Evolutionary conservation across 2,329 filamentous ascomycete genomes (phyloP).

Genomic region (Neodidymelliopsis sp.): DNA sequence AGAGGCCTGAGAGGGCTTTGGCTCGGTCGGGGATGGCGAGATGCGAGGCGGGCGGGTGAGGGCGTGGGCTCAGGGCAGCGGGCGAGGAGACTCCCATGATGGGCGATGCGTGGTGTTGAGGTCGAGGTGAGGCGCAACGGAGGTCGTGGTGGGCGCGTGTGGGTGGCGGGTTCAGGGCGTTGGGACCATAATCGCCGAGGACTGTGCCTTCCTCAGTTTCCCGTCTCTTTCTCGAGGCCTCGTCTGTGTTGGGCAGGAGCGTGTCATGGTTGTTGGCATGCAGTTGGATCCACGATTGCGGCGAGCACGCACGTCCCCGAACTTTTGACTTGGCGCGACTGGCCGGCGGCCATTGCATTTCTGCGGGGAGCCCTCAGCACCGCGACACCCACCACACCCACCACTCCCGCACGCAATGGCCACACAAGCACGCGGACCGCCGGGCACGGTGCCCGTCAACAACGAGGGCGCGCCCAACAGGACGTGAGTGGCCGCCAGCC

Average conservation of each 20-base stretch:
- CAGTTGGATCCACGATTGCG: too few species aligned
- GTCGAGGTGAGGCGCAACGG: conserved; percentile 11
- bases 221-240: conserved; percentile 5
- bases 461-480: conserved; percentile 39
- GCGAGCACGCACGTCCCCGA: conserved; percentile 29
- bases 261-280: conserved; percentile 11
- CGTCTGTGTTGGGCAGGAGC: background rate
- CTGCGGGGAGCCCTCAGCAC: conserved; percentile 35
- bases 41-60: conserved; percentile 31
- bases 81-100: conserved; percentile 36
- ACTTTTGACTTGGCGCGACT: conserved; percentile 28
- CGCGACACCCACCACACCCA: conserved; percentile 12
- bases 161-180: background rate
- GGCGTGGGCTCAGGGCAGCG: conserved; percentile 37
- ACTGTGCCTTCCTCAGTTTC: background rate
- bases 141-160: background rate
- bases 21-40: conserved; percentile 30
- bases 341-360: conserved; percentile 25
- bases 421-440: conserved; percentile 33
- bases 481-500: conserved; percentile 37
- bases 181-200: background rate
- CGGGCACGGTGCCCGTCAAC: conserved; percentile 27
- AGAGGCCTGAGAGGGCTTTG: conserved; percentile 45
- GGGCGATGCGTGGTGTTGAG: conserved; percentile 10
- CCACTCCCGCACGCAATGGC: conserved; percentile 30